These are phyloP conservation scores for Senna tora DNA, from an alignment of 306 rosid genomes.

Conservation along the genomic window DNA sequence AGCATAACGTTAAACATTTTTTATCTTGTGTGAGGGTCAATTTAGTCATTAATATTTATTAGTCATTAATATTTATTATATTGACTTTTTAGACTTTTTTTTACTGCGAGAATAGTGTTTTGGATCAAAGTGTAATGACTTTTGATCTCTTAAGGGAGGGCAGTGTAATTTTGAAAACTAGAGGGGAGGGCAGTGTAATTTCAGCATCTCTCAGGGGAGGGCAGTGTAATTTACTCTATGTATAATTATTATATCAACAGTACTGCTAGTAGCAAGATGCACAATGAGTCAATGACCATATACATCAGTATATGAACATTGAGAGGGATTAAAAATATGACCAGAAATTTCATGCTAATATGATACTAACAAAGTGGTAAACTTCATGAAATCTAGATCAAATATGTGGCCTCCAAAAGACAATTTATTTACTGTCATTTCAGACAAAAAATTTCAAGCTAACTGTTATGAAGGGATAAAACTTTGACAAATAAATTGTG, in stretches of 20 bases:
- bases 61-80: too few relatives aligned
- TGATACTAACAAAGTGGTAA: neutral
- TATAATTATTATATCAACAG: conserved; percentile 16
- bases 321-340: neutral
- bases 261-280: conserved; percentile 7
- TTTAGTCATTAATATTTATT: too few relatives aligned
- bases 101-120: too few relatives aligned
- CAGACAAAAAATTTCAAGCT: neutral
- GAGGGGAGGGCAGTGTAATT: too few relatives aligned
- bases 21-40: too few relatives aligned
- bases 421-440: conserved; percentile 12
- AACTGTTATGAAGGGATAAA: neutral
- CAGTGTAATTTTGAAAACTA: too few relatives aligned
- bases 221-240: too few relatives aligned
- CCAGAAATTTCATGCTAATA: conserved; percentile 12
- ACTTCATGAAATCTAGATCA: neutral
- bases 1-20: too few relatives aligned
- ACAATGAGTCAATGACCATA: neutral
- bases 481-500: neutral
- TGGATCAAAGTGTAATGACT: too few relatives aligned
- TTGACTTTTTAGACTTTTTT: too few relatives aligned
- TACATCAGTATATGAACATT: conserved; percentile 8
- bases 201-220: too few relatives aligned
- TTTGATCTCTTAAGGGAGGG: too few relatives aligned
- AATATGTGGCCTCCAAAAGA: neutral